Base-by-base conservation (phyloP, 495 filamentous ascomycete genomes). In the Oidiodendron maius region DNA sequence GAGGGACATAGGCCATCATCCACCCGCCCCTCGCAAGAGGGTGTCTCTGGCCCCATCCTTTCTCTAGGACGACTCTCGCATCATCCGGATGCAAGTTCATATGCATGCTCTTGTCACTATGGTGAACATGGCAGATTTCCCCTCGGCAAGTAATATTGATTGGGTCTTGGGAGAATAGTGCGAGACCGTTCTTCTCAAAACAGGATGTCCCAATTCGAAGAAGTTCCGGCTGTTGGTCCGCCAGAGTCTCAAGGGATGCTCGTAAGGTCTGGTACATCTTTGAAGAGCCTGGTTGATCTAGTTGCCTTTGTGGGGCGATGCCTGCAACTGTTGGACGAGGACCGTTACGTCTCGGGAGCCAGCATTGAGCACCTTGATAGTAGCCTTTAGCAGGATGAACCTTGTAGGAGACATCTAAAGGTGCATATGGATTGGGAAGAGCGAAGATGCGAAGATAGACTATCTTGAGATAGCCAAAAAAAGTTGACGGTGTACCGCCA, bases 21-120 rank as follows among this genome's bases (percentile, higher is more conserved):
- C 55, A 58, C 9, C 73, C 74, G 20, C 72, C 77, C 50, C 81
- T 80, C 2, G 86, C 81, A 51, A 95, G 72, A 1, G 86, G 86
- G 64, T 95, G 89, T n/a, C 89, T 71, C 64, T 95, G 78, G n/a
- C 86, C 90, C 89, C 88, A 95, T 16, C 89, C 86, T 36, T 78
- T 80, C 49, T 89, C 81, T 26, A 95, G 67, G 16, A 95, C 72
- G 54, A 82, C 74, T 60, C 73, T 80, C 37, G 84, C 86, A 64
- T 96, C 90, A 22, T 83, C 78, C 1, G 87, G 87, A 47, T 90
- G 80, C 18, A 95, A 67, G 12, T 78, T 80, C 55, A 91, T 58
- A 64, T 96, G 90, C 70, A 90, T 67, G 5, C 79, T 84, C 46
- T 80, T 72, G 49, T 96, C 90, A 38, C 71, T 74, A 6, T 75